Evolutionary conservation across 495 filamentous ascomycete species (phyloP), one percentile per base, ranked within the genome.

Genomic region (Penicillium crystallinum): DNA sequence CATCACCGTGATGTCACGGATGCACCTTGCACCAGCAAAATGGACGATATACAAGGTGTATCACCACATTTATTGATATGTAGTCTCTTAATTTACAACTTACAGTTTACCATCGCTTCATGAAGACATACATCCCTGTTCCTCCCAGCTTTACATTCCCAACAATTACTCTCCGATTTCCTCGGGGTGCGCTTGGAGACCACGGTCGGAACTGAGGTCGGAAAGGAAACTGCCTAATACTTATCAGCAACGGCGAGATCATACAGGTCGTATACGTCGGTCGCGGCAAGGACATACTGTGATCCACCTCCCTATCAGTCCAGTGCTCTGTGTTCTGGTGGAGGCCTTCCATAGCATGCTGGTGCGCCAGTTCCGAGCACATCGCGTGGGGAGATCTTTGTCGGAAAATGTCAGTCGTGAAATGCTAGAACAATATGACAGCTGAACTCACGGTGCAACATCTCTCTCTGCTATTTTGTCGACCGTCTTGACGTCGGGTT

Each of bases 331-430:
- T 63, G n/a, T 51, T 50, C 33, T 57, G 42, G 8, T 66, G 53
- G 3, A 66, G 53, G 39, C 58, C 55, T 18, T 66, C 63, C 4
- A 63, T 18, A n/a, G 63, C 63, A 30, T 66, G 60, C 12, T 63
- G 57, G 10, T 66, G 63, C 0, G 63, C 63, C 3, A 64, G 60
- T 30, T 66, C 60, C 4, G 57, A 49, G 30, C 60, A 66, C 47
- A 51, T 57, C 0, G 57, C 31, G 38, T 58, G 49, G 4, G 60
- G 49, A n/a, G 63, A 59, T n/a, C 63, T 9, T 10, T 8, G 39
- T 15, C 17, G 6, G 8, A 14, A 41, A 18, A 22, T 2, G 8
- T 40, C n/a, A 42, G 22, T 29, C 14, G 25, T 36, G 27, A n/a
- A 18, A 36, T 22, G 33, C 19, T 21, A 1, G 6, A 14, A 15